Evolutionary conservation across 2,329 filamentous ascomycete genomes (phyloP).

Genomic region (Cercospora zeae-maydis): DNA sequence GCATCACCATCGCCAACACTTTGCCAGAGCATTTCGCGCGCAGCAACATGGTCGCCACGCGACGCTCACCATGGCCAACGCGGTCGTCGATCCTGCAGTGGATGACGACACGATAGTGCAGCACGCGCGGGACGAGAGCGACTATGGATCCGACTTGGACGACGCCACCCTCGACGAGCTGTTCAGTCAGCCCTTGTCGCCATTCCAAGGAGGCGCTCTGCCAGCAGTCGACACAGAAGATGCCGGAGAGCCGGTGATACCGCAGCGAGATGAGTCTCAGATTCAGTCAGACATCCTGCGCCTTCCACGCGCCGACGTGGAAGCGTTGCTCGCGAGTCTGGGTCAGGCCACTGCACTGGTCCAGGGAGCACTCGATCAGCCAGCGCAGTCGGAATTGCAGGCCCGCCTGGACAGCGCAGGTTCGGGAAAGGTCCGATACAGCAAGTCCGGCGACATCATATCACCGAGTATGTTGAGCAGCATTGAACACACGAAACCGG

Average conservation of each 20-base stretch:
- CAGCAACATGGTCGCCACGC: constrained; percentile 7
- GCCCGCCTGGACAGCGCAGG: neutral
- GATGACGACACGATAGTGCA: constrained; percentile 17
- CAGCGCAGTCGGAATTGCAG: constrained; percentile 15
- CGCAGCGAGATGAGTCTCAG: constrained; percentile 23
- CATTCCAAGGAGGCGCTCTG: constrained; percentile 15
- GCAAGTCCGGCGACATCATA: constrained; percentile 2
- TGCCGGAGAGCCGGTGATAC: constrained; percentile 25
- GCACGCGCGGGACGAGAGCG: constrained; percentile 42
- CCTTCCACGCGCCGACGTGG: constrained; percentile 12
- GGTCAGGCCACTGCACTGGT: neutral
- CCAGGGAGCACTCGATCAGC: neutral
- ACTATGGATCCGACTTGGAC: constrained; percentile 65
- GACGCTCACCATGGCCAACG: neutral
- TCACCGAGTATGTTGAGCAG: neutral
- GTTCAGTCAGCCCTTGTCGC: constrained; percentile 45
- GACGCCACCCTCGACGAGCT: constrained; percentile 52
- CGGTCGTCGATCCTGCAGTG: neutral
- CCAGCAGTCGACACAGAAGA: constrained; percentile 10
- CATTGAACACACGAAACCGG: neutral
- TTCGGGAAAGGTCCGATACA: neutral
- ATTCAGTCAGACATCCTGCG: constrained; percentile 17
- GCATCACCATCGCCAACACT: neutral
- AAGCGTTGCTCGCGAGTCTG: constrained; percentile 1
- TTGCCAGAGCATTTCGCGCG: neutral